These are phyloP conservation scores for Yarrowia alimentaria DNA, from an alignment of 805 yeast species.

Conservation along the genomic window DNA sequence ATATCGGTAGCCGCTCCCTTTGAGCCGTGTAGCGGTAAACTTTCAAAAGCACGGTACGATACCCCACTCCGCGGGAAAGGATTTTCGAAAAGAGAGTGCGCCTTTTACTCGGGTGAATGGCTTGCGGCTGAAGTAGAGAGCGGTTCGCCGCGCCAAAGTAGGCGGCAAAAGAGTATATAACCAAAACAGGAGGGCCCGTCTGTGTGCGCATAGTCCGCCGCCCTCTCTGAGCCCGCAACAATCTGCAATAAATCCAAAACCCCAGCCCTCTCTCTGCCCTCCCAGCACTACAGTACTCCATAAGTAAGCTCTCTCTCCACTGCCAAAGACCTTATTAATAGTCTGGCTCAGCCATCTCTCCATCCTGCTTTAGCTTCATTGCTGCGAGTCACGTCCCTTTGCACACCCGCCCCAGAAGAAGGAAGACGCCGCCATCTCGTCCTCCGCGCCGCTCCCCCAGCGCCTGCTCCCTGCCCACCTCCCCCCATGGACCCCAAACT, in stretches of 20 bases:
- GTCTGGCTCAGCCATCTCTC: no score
- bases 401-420: no score
- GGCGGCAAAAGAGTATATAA: slow-evolving; percentile 1
- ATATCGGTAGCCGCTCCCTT: slow-evolving; percentile 20
- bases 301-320: slow-evolving; percentile 1
- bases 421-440: no score
- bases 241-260: no score
- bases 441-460: no score
- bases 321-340: no score
- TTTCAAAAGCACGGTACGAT: slow-evolving; percentile 10
- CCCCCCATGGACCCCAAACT: slow-evolving; percentile 81
- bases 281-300: no score
- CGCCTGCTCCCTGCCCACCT: neutral
- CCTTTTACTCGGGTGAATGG: slow-evolving; percentile 22
- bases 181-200: neutral
- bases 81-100: slow-evolving; percentile 21
- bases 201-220: no score
- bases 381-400: slow-evolving; percentile 22
- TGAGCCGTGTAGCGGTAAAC: slow-evolving; percentile 11
- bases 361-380: slow-evolving; percentile 16
- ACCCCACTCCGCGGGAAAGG: slow-evolving; percentile 28
- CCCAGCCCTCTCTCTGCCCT: no score
- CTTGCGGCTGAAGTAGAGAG: no score
- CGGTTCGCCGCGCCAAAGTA: no score
- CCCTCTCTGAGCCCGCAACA: no score